A percentile compares a stretch with the other conserved stretches of the same genome.
These are phyloP conservation scores for Myriosclerotinia curreyana DNA, from an alignment of 2,329 filamentous ascomycete species.

Conservation along the genomic window DNA sequence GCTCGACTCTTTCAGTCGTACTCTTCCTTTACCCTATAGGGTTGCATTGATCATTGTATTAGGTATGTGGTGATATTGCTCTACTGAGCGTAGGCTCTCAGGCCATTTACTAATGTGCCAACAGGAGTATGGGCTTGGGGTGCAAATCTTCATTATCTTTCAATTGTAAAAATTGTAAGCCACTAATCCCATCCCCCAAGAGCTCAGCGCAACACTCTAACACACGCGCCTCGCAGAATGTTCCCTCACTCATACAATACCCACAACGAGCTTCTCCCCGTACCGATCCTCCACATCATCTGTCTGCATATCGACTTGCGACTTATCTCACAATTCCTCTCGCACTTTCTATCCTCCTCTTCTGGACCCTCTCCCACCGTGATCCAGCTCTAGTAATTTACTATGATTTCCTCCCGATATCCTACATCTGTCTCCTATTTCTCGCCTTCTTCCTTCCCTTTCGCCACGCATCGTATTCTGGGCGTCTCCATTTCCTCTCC, in stretches of 20 bases:
- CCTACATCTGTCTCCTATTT: conserved; percentile 71
- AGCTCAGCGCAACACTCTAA: conserved; percentile 19
- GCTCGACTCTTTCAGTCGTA: conserved; percentile 82
- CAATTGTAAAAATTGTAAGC: conserved; percentile 67
- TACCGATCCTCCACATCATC: conserved; percentile 70
- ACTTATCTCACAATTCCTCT: conserved; percentile 72
- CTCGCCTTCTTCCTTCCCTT: conserved; percentile 71
- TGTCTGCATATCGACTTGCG: conserved; percentile 82
- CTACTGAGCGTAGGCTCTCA: conserved; percentile 8
- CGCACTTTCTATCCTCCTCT: conserved; percentile 67
- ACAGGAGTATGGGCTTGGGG: conserved; percentile 94
- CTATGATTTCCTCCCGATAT: conserved; percentile 84
- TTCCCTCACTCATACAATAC: conserved; percentile 82
- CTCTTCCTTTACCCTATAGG: conserved; percentile 85
- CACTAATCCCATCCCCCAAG: conserved; percentile 31
- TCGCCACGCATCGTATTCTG: conserved; percentile 63
- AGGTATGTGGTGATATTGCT: conserved; percentile 53
- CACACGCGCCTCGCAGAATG: conserved; percentile 54
- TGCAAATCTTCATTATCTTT: conserved; percentile 83
- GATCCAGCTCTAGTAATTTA: conserved; percentile 65
- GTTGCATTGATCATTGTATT: conserved; percentile 81
- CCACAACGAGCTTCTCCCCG: conserved; percentile 64
- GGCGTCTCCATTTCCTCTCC: conserved; percentile 70
- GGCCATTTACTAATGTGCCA: conserved; percentile 25
- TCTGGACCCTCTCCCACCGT: conserved; percentile 78